Evolutionary conservation across 805 yeast genomes (phyloP).

Genomic region (Yamadazyma akitaensis): DNA sequence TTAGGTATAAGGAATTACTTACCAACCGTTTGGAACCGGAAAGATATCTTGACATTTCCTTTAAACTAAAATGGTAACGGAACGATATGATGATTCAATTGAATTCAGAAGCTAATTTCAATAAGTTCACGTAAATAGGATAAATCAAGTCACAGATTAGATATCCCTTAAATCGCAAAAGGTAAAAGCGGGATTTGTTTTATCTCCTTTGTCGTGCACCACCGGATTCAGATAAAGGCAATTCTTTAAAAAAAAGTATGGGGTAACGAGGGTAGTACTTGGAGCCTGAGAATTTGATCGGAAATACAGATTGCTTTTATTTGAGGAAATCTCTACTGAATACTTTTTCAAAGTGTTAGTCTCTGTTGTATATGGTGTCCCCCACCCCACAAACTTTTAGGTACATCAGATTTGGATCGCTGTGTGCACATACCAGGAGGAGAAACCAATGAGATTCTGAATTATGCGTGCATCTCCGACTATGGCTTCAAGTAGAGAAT

Average conservation of each 20-base stretch:
- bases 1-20: background rate
- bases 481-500: too few species aligned
- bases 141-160: background rate
- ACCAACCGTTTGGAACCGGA: background rate
- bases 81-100: background rate
- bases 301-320: too few species aligned
- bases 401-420: background rate
- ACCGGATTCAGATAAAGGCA: conserved; percentile 1
- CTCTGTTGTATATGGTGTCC: too few species aligned
- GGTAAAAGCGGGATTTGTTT: background rate
- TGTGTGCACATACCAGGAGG: background rate
- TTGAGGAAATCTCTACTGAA: too few species aligned
- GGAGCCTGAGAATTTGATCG: background rate
- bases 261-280: background rate
- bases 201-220: background rate
- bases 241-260: background rate
- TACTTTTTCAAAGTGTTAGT: too few species aligned
- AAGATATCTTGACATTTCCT: background rate
- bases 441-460: background rate
- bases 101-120: background rate
- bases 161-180: conserved; percentile 9
- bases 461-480: background rate
- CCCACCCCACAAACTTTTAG: too few species aligned
- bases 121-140: too few species aligned
- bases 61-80: background rate